Evolutionary conservation across 2,329 filamentous ascomycete species (phyloP).

Genomic region (Aspergillus luchuensis): DNA sequence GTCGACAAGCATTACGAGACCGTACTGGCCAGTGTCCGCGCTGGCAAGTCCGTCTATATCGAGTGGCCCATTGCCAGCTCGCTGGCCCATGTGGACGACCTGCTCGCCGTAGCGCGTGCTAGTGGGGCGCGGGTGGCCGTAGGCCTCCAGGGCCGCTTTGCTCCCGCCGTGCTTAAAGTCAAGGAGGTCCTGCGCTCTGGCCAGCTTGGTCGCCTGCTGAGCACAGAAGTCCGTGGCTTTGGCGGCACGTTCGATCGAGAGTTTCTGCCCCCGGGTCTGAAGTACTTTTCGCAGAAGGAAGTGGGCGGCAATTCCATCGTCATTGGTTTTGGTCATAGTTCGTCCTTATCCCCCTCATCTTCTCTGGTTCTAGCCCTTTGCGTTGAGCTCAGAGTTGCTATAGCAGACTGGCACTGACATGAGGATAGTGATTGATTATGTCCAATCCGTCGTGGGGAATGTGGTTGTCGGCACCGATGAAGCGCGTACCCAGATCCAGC

Average conservation of each 20-base stretch:
- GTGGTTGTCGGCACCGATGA: slow-evolving; percentile 1
- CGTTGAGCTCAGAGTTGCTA: too few species aligned
- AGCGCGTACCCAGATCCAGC: neutral
- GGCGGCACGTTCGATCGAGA: slow-evolving; percentile 8
- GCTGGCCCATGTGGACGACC: slow-evolving; percentile 42
- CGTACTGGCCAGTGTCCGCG: slow-evolving; percentile 50
- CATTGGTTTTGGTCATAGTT: slow-evolving; percentile 14
- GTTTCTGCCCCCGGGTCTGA: slow-evolving; percentile 5
- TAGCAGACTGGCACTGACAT: neutral
- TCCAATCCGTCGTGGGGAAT: slow-evolving; percentile 3
- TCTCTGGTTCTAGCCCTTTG: neutral
- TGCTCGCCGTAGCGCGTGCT: slow-evolving; percentile 41
- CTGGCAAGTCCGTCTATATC: slow-evolving; percentile 57
- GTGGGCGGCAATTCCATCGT: slow-evolving; percentile 15
- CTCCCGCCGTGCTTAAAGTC: slow-evolving; percentile 50
- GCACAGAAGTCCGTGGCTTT: slow-evolving; percentile 46
- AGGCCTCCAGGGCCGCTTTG: slow-evolving; percentile 54
- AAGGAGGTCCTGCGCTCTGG: slow-evolving; percentile 50
- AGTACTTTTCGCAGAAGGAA: slow-evolving; percentile 16
- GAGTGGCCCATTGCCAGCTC: slow-evolving; percentile 62
- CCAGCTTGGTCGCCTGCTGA: slow-evolving; percentile 55
- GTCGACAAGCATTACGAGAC: slow-evolving; percentile 56
- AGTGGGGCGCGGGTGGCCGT: slow-evolving; percentile 48
- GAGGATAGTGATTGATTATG: neutral
- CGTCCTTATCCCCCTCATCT: neutral